phyloP scores from a whole-genome alignment of 257 asterid species.

The Solanum ossicruentum region DNA sequence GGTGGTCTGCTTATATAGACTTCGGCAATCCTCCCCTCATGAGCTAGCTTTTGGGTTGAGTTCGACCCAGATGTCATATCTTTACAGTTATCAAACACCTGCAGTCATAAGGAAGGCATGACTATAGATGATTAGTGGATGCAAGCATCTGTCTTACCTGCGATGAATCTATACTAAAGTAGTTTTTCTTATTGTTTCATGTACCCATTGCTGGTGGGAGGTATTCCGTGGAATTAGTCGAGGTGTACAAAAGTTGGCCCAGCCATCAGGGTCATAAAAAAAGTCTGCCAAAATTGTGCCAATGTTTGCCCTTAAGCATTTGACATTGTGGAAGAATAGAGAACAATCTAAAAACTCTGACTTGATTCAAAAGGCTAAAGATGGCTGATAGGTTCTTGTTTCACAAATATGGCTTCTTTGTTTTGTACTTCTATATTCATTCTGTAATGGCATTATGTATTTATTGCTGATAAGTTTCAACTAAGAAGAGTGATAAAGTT shows the following conservation, averaged over 20 bases:
- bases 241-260: too few species aligned
- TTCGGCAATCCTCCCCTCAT: too few species aligned
- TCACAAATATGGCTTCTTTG: background rate
- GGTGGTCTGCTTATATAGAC: too few species aligned
- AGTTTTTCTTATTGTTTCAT: too few species aligned
- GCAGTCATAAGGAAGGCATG: background rate
- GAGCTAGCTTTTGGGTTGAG: too few species aligned
- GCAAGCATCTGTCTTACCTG: background rate
- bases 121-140: background rate
- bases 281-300: conserved; percentile 65
- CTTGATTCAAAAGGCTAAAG: conserved; percentile 63
- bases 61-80: too few species aligned
- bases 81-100: background rate
- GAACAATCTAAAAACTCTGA: conserved; percentile 48
- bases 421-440: background rate
- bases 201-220: too few species aligned
- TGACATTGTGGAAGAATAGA: conserved; percentile 81
- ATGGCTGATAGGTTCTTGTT: conserved; percentile 51
- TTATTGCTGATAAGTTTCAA: background rate
- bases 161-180: too few species aligned
- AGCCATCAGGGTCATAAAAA: too few species aligned
- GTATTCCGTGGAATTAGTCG: too few species aligned
- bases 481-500: background rate
- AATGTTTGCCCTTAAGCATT: conserved; percentile 66
- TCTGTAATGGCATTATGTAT: background rate